Base-by-base conservation (phyloP, 805 yeast genomes). In the Teunomyces pallodes region DNA sequence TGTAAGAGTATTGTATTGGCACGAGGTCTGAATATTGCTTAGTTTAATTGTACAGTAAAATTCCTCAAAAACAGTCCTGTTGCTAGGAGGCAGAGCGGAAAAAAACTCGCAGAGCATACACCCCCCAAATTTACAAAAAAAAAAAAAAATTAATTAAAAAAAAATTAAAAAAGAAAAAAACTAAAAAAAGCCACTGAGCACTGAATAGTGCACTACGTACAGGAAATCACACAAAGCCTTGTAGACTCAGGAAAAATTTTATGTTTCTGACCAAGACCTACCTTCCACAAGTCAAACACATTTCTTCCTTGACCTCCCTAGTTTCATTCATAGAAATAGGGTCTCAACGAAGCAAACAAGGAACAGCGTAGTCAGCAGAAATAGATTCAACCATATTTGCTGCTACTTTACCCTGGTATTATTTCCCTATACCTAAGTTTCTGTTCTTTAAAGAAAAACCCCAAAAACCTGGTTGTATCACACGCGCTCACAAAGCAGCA, bases 51-150 rank as follows among this genome's bases (percentile, higher is more conserved):
- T 20, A 20, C 6, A 5, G 24, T 20, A 20, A 20, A 20, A 20
- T 20, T 20, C 24, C 24, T 20, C 24, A 20, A 20, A 20, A 20
- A 20, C 24, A 20, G 24, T 20, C 24, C 24, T 20, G 24, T 20
- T 20, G 24, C 24, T 20, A 29, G 5, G 12, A 30, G 33, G 13
- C 12, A 30, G 9, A 13, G 7, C 13, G 9, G 9, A n/a, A 31
- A 31, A 30, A 9, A 30, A 30, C 12, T 20, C 24, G 13, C n/a
- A n/a, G 8, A 13, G 7, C 33, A 31, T n/a, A 6, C 73, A 70
- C 73, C 74, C 63, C 59, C 74, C 67, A 72, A 45, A 40, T 40
- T 40, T 53, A 52, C 45, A 49, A 24, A 17, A 16, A 16, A 16
- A 12, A 32, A 32, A 10, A 32, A 32, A 32, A 32, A 32, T 8